These are phyloP conservation scores for Panellus pusillus DNA, from an alignment of 768 basidiomycete species.

Conservation along the genomic window DNA sequence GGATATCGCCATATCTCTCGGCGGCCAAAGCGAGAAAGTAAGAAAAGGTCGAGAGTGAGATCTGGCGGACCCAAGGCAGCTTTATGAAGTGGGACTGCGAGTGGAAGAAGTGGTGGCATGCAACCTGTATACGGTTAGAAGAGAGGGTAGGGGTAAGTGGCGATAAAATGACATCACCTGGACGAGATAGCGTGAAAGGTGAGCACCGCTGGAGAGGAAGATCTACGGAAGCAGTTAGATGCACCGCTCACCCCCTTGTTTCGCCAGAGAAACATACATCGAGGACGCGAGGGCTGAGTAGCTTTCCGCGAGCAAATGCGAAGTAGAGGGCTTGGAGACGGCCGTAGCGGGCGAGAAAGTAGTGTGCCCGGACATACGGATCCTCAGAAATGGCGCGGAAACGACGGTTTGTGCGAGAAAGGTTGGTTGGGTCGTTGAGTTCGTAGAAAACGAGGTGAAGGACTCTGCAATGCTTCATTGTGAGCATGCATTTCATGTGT, in stretches of 20 bases:
- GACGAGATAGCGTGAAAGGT: constrained; percentile 75
- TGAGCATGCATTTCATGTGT: too few species aligned
- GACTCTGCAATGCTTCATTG: constrained; percentile 33
- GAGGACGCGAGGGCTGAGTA: constrained; percentile 63
- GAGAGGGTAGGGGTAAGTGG: too few species aligned
- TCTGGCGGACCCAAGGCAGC: constrained; percentile 65
- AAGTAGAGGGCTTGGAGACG: constrained; percentile 68
- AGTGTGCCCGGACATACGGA: constrained; percentile 74
- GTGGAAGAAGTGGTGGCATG: constrained; percentile 78
- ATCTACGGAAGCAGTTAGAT: constrained; percentile 45
- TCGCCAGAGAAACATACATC: constrained; percentile 60
- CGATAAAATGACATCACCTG: constrained; percentile 33
- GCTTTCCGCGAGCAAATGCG: constrained; percentile 71
- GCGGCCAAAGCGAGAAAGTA: constrained; percentile 64
- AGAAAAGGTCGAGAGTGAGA: constrained; percentile 59
- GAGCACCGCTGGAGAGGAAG: constrained; percentile 72
- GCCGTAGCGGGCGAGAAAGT: constrained; percentile 76
- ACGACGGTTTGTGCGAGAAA: constrained; percentile 59
- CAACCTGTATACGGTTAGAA: constrained; percentile 33
- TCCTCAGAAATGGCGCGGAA: constrained; percentile 65
- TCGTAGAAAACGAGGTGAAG: constrained; percentile 74
- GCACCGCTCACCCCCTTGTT: constrained; percentile 10
- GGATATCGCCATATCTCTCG: constrained; percentile 62
- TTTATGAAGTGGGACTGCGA: constrained; percentile 74
- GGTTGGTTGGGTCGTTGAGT: constrained; percentile 60